Base-by-base conservation (phyloP, 164 flowering plant genomes). In the Dillenia turbinata region DNA sequence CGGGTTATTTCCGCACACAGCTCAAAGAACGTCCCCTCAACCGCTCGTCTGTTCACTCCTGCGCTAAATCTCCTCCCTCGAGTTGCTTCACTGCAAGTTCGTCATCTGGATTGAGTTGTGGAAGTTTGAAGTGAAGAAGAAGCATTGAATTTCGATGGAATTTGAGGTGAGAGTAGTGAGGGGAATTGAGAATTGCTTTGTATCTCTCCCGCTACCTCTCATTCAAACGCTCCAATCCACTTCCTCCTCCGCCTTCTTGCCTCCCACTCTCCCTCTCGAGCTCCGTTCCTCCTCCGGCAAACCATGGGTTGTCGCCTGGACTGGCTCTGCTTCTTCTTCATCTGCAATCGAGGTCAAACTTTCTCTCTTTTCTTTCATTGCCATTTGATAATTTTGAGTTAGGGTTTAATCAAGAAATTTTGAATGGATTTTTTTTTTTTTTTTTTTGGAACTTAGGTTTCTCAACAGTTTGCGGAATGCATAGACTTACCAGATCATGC, bases 281-380 rank as follows among this genome's bases (percentile, higher is more conserved):
- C 94, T 95, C 52, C 89, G 84, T 13, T 75, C 89, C 13, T 59
- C 12, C 54, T 11, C 61, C 51, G 49, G 52, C 65, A 53, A 69
- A 44, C 65, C 69, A 50, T 95, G 97, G 96, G 62, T 71, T 67
- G 85, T 88, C 12, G 84, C 97, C 15, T 89, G 99, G 97, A 83
- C 92, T 48, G 99, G 96, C 64, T 81, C 89, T 45, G 83, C 93
- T 49, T 94, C 99, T 10, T 48, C 73, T 40, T 85, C 98, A 45
- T 61, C 84, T 6, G 74, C 93, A 0, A 86, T 94, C 17, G 96
- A 94, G 95, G 98, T 88, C 10, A 48, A 19, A 19, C 22, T 1
- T 19, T 19, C 22, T 19, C 22, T 19, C 1, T 19, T 19, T 19
- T 53, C 33, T 64, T 43, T 16, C 2, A 6, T 49, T 58, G 45